phyloP scores from a whole-genome alignment of 2,329 filamentous ascomycete genomes.

The Pestalotiopsis sp. region DNA sequence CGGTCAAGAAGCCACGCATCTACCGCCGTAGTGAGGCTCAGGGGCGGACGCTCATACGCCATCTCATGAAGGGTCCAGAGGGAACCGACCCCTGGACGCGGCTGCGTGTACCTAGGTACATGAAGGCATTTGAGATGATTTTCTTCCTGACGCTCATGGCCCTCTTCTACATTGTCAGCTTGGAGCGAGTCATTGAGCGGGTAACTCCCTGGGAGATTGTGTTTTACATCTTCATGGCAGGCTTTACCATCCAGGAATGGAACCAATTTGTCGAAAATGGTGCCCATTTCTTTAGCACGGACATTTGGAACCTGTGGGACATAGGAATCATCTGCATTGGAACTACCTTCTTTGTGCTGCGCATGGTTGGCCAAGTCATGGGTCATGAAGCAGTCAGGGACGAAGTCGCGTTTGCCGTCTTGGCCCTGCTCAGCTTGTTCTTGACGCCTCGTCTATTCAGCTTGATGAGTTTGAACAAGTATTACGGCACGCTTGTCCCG shows the following conservation, averaged over 20 bases:
- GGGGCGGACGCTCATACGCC: not conserved
- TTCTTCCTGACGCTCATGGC: conserved; percentile 3
- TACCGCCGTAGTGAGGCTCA: not conserved
- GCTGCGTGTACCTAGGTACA: conserved; percentile 1
- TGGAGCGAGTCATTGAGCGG: not conserved
- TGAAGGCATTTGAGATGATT: conserved; percentile 6
- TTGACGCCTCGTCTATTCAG: not conserved
- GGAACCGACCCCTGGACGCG: conserved; percentile 1
- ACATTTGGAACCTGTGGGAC: conserved; percentile 6
- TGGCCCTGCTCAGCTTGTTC: not conserved
- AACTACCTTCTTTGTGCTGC: conserved; percentile 1
- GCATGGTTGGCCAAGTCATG: not conserved
- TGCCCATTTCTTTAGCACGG: conserved; percentile 1
- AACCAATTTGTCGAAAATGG: not conserved
- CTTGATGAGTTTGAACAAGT: conserved; percentile 1
- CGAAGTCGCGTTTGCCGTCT: not conserved
- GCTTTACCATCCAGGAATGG: not conserved
- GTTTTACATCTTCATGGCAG: not conserved
- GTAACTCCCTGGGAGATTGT: not conserved
- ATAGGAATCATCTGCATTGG: conserved; percentile 1
- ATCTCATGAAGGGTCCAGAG: not conserved
- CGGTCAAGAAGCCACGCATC: conserved; percentile 6
- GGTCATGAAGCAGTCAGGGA: not conserved
- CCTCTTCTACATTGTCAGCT: not conserved
- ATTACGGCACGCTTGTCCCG: not conserved